phyloP scores from a whole-genome alignment of 257 asterid genomes.

The Linderniella brevidens region DNA sequence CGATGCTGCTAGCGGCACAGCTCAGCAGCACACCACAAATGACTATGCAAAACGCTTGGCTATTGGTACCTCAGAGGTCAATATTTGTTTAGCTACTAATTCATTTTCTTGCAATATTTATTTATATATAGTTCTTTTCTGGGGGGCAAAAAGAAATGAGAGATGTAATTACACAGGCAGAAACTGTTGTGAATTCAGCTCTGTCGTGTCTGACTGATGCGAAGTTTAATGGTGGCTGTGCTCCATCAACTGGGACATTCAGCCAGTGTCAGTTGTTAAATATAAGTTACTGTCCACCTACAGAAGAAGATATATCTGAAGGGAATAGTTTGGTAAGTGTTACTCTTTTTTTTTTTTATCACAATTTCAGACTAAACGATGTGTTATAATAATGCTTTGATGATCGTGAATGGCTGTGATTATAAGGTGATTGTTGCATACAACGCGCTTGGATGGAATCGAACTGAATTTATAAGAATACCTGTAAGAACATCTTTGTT shows the following conservation, averaged over 20 bases:
- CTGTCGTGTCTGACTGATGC: constrained; percentile 49
- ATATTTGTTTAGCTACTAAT: constrained; percentile 1
- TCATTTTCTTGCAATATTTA: background rate
- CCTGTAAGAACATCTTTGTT: constrained; percentile 36
- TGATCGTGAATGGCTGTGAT: constrained; percentile 4
- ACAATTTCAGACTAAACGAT: too few species aligned
- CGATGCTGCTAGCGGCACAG: constrained; percentile 76
- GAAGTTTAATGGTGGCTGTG: constrained; percentile 22
- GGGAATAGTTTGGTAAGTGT: background rate
- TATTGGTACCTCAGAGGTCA: constrained; percentile 63
- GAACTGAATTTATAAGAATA: constrained; percentile 49
- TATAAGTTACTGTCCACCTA: constrained; percentile 2
- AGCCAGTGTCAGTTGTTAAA: constrained; percentile 37
- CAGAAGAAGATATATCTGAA: background rate
- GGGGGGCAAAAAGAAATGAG: background rate
- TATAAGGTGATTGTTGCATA: constrained; percentile 72
- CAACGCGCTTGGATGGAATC: constrained; percentile 82
- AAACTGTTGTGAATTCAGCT: constrained; percentile 43
- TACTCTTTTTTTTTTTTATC: too few species aligned
- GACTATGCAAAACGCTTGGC: constrained; percentile 84
- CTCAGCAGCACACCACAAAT: constrained; percentile 74
- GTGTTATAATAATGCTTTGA: too few species aligned
- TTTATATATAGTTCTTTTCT: background rate
- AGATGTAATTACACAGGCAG: constrained; percentile 22
- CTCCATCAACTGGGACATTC: constrained; percentile 23